These are phyloP conservation scores for Pleurozium schreberi DNA, from an alignment of 225 moss, liverwort and hornwort genomes.

Conservation along the genomic window DNA sequence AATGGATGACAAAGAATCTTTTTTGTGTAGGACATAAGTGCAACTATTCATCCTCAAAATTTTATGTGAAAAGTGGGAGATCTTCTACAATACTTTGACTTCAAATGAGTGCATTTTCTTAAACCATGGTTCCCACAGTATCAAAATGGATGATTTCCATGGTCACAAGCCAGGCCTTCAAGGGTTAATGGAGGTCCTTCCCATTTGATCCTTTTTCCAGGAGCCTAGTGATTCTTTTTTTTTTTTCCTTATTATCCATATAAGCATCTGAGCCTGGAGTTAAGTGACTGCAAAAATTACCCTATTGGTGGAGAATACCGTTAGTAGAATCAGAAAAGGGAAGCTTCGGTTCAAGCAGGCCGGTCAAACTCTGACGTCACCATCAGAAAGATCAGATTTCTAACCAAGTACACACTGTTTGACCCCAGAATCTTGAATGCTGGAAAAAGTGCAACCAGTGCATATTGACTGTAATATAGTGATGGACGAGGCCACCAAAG, in stretches of 20 bases:
- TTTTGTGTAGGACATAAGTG: no score
- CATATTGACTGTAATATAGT: not conserved
- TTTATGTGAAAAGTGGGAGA: no score
- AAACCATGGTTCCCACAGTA: no score
- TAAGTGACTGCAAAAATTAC: not conserved
- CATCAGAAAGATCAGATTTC: not conserved
- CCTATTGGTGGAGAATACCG: not conserved
- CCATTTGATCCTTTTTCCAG: not conserved
- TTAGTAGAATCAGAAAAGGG: not conserved
- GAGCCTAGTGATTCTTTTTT: no score
- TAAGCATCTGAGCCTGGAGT: no score
- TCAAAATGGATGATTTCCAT: no score
- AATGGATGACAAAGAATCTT: no score
- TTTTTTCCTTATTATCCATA: no score
- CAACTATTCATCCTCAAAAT: no score
- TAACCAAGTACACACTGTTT: not conserved
- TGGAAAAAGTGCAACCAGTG: not conserved
- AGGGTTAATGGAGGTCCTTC: not conserved
- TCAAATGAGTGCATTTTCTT: no score
- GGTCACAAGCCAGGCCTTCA: no score
- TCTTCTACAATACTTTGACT: no score
- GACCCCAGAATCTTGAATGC: not conserved
- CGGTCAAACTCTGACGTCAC: not conserved
- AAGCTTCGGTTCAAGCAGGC: not conserved
- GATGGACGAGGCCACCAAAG: not conserved